Percentiles rank a stretch among this genome's conserved stretches.
Evolutionary conservation across 2,329 filamentous ascomycete genomes (phyloP).

Genomic region (Xylariaceae sp.): DNA sequence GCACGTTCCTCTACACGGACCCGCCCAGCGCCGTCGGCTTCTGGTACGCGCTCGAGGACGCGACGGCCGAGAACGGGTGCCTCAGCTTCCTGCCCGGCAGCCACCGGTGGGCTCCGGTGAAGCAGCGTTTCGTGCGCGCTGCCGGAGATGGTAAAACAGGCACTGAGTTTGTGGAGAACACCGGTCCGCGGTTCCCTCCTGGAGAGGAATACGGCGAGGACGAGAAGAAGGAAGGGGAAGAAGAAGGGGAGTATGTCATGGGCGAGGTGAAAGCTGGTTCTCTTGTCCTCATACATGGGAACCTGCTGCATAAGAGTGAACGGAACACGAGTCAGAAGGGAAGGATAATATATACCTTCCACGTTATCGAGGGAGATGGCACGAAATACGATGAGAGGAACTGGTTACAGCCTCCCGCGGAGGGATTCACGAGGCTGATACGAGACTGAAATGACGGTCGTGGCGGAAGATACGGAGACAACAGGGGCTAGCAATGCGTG

Average conservation of each 20-base stretch:
- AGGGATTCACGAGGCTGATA: slow-evolving; percentile 70
- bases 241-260: slow-evolving; percentile 58
- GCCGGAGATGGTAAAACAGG: slow-evolving; percentile 38
- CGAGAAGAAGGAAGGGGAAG: slow-evolving; percentile 28
- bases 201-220: slow-evolving; percentile 42
- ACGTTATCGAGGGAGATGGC: slow-evolving; percentile 79
- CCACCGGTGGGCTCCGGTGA: slow-evolving; percentile 65
- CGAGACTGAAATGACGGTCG: too few relatives aligned
- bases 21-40: slow-evolving; percentile 87
- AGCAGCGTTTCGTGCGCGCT: slow-evolving; percentile 66
- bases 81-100: slow-evolving; percentile 80
- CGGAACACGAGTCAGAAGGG: slow-evolving; percentile 82
- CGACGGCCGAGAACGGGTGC: slow-evolving; percentile 79
- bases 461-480: too few relatives aligned
- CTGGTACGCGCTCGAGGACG: slow-evolving; percentile 96
- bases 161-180: slow-evolving; percentile 68
- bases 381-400: slow-evolving; percentile 78
- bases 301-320: slow-evolving; percentile 93
- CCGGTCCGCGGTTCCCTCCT: slow-evolving; percentile 57
- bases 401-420: slow-evolving; percentile 82
- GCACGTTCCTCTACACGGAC: slow-evolving; percentile 84
- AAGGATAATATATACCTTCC: slow-evolving; percentile 94
- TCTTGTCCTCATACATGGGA: slow-evolving; percentile 91
- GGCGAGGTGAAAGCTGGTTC: slow-evolving; percentile 88
- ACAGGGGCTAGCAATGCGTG: too few relatives aligned